Conservation (phyloP, 768 basidiomycete genomes). For the Mycena maculata region DNA sequence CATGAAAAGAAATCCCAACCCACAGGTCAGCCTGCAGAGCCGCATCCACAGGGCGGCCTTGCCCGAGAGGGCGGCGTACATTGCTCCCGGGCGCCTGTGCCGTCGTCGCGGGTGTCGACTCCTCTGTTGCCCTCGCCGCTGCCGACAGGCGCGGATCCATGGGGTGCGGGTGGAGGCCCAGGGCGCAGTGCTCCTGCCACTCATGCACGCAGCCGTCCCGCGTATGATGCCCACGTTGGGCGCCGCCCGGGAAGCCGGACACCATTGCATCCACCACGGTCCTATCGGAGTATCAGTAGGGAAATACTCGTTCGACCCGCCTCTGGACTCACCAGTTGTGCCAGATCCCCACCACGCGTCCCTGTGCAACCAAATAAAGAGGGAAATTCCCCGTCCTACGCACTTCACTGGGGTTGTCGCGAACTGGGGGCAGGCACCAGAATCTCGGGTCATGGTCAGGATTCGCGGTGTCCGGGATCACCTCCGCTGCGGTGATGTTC, state of each 20-base stretch:
- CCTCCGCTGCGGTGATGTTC: not conserved
- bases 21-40: too few species aligned
- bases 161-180: conserved; percentile 3
- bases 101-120: too few species aligned
- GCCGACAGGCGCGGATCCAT: not conserved
- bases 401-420: not conserved
- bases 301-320: too few species aligned
- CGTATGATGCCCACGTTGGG: not conserved
- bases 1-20: too few species aligned
- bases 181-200: conserved; percentile 10
- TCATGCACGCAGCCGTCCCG: not conserved
- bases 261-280: conserved; percentile 5
- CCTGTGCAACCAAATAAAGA: not conserved
- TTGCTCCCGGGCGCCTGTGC: too few species aligned
- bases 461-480: not conserved
- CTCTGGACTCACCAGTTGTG: not conserved
- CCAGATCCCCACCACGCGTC: not conserved
- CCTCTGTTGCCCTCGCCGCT: not conserved
- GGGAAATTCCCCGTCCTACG: not conserved
- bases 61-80: too few species aligned
- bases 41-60: too few species aligned
- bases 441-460: not conserved
- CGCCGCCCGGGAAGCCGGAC: not conserved
- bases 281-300: not conserved
- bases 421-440: not conserved